Evolutionary conservation across 805 yeast genomes (phyloP), one percentile per base, ranked within the genome.

Genomic region (Ogataea zsoltii): DNA sequence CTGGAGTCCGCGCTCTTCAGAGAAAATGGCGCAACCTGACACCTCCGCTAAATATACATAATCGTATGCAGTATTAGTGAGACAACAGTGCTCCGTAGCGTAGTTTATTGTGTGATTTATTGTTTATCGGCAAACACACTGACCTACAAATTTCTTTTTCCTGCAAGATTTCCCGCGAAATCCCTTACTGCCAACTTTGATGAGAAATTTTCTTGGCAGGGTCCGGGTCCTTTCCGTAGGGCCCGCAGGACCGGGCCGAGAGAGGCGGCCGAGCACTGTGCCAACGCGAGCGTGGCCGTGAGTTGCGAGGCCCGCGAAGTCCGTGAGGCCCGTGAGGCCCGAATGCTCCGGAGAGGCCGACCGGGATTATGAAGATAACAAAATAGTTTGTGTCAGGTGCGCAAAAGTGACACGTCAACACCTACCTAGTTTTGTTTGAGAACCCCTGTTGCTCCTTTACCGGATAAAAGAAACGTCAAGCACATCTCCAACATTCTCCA

Each of bases 131-230:
- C 25, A 5, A 19, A 25, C 23, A 37, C 25, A 7, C 40, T 17
- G 32, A 25, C 32, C 21, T n/a, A 28, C 15, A 13, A 12, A 14
- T 37, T 37, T 37, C 11, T 37, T 37, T 37, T 37, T 28, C 14
- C 21, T 37, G 40, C 40, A 25, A 37, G 40, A 37, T 37, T 37
- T 37, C 40, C 25, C 40, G 40, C 40, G 26, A 28, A 23, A 16
- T 37, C 40, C 40, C 25, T 26, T 26, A 23, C 25, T 30, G 40
- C 40, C 25, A 26, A 32, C 40, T 37, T 7, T 21, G 29, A 28
- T 16, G 23, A 16, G 32, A 26, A 25, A 13, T 36, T 42, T 6
- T 42, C 46, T 42, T 42, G 46, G 46, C 46, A 44, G 46, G 46
- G 46, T 44, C 46, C 45, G 33, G n/a, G n/a, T n/a, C n/a, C n/a